Evolutionary conservation across 2,329 filamentous ascomycete genomes (phyloP).

Genomic region (Aspergillus candidus): DNA sequence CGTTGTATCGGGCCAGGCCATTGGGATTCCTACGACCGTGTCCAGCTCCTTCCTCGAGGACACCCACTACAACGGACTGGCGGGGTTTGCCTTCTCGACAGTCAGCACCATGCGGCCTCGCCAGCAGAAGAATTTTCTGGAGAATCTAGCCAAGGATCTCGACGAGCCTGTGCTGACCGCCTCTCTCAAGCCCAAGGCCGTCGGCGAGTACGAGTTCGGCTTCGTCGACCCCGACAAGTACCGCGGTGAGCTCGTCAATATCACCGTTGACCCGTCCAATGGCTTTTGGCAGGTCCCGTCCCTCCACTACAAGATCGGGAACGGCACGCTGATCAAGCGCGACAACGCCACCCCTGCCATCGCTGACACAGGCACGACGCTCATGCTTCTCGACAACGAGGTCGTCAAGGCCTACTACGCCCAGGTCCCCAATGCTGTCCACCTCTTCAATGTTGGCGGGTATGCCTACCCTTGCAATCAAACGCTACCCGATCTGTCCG

Average conservation of each 20-base stretch:
- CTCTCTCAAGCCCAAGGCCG: conserved; percentile 54
- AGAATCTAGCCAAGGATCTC: conserved; percentile 58
- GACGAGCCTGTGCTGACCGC: conserved; percentile 65
- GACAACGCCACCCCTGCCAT: conserved; percentile 43
- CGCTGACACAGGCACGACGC: conserved; percentile 63
- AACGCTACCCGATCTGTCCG: conserved; percentile 49
- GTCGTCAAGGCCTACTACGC: conserved; percentile 57
- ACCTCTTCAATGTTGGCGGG: conserved; percentile 39
- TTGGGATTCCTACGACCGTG: conserved; percentile 59
- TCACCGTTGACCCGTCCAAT: conserved; percentile 53
- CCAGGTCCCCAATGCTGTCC: conserved; percentile 48
- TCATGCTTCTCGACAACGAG: conserved; percentile 55
- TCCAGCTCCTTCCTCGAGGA: conserved; percentile 55
- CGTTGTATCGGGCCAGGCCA: conserved; percentile 55
- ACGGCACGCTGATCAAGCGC: conserved; percentile 32
- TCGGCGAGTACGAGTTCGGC: conserved; percentile 69
- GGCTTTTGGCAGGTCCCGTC: conserved; percentile 67
- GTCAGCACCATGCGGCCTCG: conserved; percentile 60
- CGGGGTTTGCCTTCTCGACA: conserved; percentile 61
- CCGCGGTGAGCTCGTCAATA: conserved; percentile 56
- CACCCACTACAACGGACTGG: conserved; percentile 59
- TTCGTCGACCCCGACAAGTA: conserved; percentile 60
- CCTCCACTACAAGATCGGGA: conserved; percentile 51
- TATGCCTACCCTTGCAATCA: conserved; percentile 55
- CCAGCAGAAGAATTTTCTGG: conserved; percentile 66